Conservation (phyloP, 176 grass and related monocot genomes). For the Phoenix roebelenii region DNA sequence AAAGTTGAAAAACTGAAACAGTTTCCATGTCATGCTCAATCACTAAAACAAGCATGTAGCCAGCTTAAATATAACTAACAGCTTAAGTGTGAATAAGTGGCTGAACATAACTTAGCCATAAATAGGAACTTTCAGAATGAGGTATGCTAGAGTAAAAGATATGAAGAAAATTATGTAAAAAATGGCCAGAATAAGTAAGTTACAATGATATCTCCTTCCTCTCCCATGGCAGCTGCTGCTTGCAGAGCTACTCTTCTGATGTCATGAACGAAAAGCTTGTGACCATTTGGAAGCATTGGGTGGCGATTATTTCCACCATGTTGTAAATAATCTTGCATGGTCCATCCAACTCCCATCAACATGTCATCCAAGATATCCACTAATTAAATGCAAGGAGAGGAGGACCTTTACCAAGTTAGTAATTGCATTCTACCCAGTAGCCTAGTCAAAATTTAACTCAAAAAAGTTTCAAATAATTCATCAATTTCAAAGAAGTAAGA, state of each 20-base stretch:
- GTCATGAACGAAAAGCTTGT: background rate
- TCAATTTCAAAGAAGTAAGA: too few species aligned
- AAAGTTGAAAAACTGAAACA: too few species aligned
- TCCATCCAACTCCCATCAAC: conserved; percentile 6
- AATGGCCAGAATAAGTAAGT: background rate
- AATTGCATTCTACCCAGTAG: too few species aligned
- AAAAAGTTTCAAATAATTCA: too few species aligned
- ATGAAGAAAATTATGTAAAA: background rate
- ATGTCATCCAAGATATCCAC: conserved; percentile 8
- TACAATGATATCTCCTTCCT: conserved; percentile 14
- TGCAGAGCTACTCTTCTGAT: conserved; percentile 8
- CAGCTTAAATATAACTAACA: too few species aligned
- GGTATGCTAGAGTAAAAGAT: background rate
- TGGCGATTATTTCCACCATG: background rate
- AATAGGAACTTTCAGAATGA: background rate
- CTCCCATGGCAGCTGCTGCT: conserved; percentile 3
- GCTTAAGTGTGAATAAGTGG: too few species aligned
- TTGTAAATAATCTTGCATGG: background rate
- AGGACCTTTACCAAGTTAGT: too few species aligned
- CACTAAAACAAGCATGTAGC: too few species aligned
- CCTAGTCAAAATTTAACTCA: too few species aligned
- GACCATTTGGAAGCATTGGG: background rate
- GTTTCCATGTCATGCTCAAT: too few species aligned
- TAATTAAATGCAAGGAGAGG: too few species aligned
- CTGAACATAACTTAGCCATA: too few species aligned